Conservation (phyloP, 495 filamentous ascomycete genomes). For the Neurospora intermedia region DNA sequence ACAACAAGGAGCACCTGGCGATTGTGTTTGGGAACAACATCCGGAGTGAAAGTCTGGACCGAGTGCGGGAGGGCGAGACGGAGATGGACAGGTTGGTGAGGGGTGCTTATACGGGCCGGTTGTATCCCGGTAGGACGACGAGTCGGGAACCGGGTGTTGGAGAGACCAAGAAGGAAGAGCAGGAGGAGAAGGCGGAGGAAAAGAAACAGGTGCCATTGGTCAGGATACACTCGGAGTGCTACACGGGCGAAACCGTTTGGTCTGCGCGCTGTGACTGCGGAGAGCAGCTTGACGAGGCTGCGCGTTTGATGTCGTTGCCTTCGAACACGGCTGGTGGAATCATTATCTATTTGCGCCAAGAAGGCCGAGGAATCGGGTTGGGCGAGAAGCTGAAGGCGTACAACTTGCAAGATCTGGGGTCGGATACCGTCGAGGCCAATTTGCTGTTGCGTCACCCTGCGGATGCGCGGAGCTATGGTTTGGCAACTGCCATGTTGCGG, state of each 20-base stretch:
- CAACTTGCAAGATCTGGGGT: constrained; percentile 90
- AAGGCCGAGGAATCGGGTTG: constrained; percentile 89
- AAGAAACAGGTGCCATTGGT: constrained; percentile 51
- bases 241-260: constrained; percentile 97
- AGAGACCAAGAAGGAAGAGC: background rate
- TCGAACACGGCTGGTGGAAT: constrained; percentile 62
- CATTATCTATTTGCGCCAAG: constrained; percentile 91
- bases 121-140: constrained; percentile 75
- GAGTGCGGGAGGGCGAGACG: constrained; percentile 73
- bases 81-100: constrained; percentile 94
- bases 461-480: constrained; percentile 85
- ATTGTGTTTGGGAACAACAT: constrained; percentile 91
- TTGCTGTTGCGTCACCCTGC: constrained; percentile 84
- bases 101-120: constrained; percentile 78
- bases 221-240: constrained; percentile 95
- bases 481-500: constrained; percentile 86
- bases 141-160: constrained; percentile 37
- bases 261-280: constrained; percentile 95
- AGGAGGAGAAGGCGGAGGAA: constrained; percentile 2
- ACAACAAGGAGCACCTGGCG: constrained; percentile 95
- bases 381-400: constrained; percentile 96
- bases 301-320: constrained; percentile 81
- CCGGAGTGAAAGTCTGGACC: constrained; percentile 68
- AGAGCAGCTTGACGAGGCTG: constrained; percentile 94
- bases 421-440: constrained; percentile 94